These are phyloP conservation scores for Pilatotrama ljubarskyi DNA, from an alignment of 768 basidiomycete genomes.

Conservation along the genomic window DNA sequence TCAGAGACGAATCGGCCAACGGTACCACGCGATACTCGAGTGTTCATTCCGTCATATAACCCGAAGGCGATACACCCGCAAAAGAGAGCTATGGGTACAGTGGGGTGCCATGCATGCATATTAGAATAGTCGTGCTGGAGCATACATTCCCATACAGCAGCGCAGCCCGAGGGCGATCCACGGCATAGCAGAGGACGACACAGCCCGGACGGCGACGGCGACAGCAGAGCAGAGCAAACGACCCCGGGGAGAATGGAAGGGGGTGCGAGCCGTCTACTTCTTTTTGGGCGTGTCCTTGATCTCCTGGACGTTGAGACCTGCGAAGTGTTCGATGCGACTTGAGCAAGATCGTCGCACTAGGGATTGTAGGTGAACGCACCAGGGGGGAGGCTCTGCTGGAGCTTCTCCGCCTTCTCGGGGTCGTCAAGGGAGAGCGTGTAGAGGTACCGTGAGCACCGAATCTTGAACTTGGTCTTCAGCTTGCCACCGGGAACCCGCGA, in stretches of 20 bases:
- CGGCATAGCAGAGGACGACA: background rate
- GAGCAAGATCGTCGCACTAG: background rate
- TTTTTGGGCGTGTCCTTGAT: constrained; percentile 67
- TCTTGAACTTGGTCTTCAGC: constrained; percentile 95
- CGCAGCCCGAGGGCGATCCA: constrained; percentile 7
- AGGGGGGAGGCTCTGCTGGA: constrained; percentile 92
- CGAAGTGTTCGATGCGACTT: background rate
- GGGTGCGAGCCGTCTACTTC: constrained; percentile 49
- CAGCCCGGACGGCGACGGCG: background rate
- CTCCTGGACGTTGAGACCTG: constrained; percentile 74
- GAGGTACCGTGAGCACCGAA: constrained; percentile 93
- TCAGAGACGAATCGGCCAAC: too few species aligned
- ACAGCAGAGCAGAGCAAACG: constrained; percentile 15
- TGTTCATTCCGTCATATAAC: constrained; percentile 10
- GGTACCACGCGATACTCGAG: background rate
- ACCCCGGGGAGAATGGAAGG: background rate
- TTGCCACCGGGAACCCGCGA: constrained; percentile 68
- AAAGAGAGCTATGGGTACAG: constrained; percentile 17
- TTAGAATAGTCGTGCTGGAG: constrained; percentile 8
- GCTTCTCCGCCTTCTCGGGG: constrained; percentile 98
- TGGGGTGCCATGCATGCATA: constrained; percentile 22
- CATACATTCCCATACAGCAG: constrained; percentile 24
- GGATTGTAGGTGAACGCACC: constrained; percentile 55
- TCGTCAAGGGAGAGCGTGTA: constrained; percentile 98
- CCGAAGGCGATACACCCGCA: constrained; percentile 9